Base-by-base conservation (phyloP, 805 yeast species). In the Saccharomycopsis synnaedendra region DNA sequence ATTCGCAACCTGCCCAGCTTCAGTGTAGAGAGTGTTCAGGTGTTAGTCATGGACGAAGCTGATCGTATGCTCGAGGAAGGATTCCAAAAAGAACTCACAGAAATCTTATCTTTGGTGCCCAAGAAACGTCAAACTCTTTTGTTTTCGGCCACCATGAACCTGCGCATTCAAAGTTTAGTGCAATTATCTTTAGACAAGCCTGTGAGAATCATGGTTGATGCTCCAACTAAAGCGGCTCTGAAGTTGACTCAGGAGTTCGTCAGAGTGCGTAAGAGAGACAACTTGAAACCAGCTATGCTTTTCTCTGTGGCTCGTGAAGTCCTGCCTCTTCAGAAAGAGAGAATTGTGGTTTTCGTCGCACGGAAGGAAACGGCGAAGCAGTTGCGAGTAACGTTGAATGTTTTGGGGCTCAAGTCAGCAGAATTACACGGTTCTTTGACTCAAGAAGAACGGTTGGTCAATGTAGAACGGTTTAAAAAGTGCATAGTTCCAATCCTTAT, bases 51-150 rank as follows among this genome's bases (percentile, higher is more conserved):
- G 56, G 98, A 93, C 70, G 98, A 93, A 70, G 98, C 98, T 51
- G 98, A 93, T 73, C 80, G 98, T 70, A 93, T 93, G 97, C 74
- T 93, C 57, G 99, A 93, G 63, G 99, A 93, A 67, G 99, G 99
- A 60, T 93, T 93, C 77, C 96, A 89, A 65, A 86, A 80, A 46
- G 98, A 93, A 66, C 71, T 93, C 56, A 82, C 87, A 19, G 98
- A 93, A 63, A 90, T 93, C 51, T 74, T 93, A 65, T 75, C 84
- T 9, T 70, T 90, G 47, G 71, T 94, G 55, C 98, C 99, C 32
- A 76, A 80, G 44, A 86, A 86, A 66, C 80, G 97, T 64, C 99
- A 93, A 67, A 90, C 97, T 0, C 67, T 93, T 69, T 69, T 93
- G 57, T 93, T 89, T 59, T 93, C 98, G 35, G 99, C 99, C 11